Evolutionary conservation across 139 green algal genomes (phyloP).

Genomic region (Limnomonas spitsbergensis): DNA sequence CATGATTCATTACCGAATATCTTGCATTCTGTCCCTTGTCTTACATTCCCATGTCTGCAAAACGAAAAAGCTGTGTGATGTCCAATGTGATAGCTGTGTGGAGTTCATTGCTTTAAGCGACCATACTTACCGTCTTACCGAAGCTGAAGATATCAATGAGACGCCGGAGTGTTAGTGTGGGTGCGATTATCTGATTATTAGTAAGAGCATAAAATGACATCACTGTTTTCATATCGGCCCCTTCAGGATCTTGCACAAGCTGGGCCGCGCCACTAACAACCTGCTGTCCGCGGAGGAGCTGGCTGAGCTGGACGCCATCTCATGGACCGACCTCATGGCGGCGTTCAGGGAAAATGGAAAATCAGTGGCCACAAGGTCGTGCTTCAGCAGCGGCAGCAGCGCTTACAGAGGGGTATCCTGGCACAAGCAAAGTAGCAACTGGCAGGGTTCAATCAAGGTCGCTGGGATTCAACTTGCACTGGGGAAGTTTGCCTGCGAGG

Average conservation of each 20-base stretch:
- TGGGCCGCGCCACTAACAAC: not conserved
- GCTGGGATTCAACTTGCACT: not conserved
- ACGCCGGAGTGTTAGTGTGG: no score
- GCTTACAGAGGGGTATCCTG: not conserved
- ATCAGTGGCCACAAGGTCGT: not conserved
- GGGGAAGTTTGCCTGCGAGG: not conserved
- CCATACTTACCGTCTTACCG: no score
- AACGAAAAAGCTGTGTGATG: no score
- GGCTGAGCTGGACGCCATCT: not conserved
- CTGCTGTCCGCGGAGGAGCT: not conserved
- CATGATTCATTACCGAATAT: no score
- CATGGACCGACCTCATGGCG: not conserved
- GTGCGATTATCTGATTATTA: no score
- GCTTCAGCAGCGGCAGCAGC: not conserved
- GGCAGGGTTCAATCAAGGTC: not conserved
- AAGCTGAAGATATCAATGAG: no score
- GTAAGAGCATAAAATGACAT: no score
- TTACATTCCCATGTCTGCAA: no score
- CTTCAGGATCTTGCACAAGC: not conserved
- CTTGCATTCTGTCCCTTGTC: no score
- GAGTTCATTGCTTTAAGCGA: no score
- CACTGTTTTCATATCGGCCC: no score
- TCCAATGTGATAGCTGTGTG: no score
- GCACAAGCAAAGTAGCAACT: not conserved
- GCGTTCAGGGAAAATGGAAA: not conserved